These are phyloP conservation scores for Suhomyces vadensis DNA, from an alignment of 805 yeast species.

Conservation along the genomic window DNA sequence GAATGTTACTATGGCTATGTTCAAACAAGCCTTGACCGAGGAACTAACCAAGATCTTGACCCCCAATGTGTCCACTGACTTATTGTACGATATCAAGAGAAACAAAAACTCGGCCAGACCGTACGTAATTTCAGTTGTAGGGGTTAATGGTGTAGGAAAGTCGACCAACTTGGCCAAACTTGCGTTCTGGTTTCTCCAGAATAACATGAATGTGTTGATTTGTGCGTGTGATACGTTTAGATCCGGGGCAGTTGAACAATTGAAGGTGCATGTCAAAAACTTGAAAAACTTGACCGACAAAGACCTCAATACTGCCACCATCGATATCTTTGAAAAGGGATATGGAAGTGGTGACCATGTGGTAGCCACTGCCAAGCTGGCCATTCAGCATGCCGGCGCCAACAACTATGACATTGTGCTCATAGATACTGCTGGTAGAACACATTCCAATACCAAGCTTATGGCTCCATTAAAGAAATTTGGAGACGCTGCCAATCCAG, in stretches of 20 bases:
- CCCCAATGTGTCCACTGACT: conserved; percentile 87
- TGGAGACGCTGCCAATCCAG: conserved; percentile 94
- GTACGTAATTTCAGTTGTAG: conserved; percentile 94
- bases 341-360: conserved; percentile 96
- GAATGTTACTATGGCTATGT: conserved; percentile 66
- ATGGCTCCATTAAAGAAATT: conserved; percentile 96
- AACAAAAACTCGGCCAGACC: conserved; percentile 51
- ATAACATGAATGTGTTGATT: conserved; percentile 79
- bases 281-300: conserved; percentile 64
- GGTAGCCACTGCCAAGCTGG: conserved; percentile 88
- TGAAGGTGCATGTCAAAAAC: conserved; percentile 89
- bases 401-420: conserved; percentile 79
- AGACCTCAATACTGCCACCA: conserved; percentile 40
- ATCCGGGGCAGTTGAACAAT: conserved; percentile 98
- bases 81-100: conserved; percentile 74
- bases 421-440: conserved; percentile 96
- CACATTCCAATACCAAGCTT: conserved; percentile 89
- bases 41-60: conserved; percentile 77
- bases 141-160: conserved; percentile 97
- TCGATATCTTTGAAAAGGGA: conserved; percentile 90
- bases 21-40: conserved; percentile 63
- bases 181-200: conserved; percentile 94
- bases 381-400: conserved; percentile 74
- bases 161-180: conserved; percentile 92
- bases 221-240: conserved; percentile 98